Base-by-base conservation (phyloP, 805 yeast species). In the Jamesozyma hellenica region DNA sequence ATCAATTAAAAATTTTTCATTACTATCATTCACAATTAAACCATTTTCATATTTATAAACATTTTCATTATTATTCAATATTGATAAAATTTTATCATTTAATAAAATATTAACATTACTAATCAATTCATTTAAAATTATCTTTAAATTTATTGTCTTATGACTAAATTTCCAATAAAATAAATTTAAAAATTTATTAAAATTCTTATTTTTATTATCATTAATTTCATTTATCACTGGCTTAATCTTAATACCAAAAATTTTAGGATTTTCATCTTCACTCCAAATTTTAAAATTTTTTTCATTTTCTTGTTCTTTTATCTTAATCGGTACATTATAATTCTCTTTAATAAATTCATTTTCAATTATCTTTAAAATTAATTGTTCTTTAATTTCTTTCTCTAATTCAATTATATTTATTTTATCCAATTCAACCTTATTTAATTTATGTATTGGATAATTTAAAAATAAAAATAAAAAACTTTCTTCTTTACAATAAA, bases 281-380 rank as follows among this genome's bases (percentile, higher is more conserved):
- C 56, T 48, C 64, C 63, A 58, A 21, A 60, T 43, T 17, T 46
- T 43, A 28, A 57, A 53, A 12, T 50, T 46, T 12, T 50, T 42
- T 34, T 39, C 37, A n/a, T 37, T 40, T 11, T 42, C 44, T n/a
- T 40, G 39, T 19, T 52, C 44, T 13, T 42, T 36, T 12, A 46
- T 45, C 31, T 46, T 48, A 19, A 59, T 30, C 8, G 63, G 63
- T 2, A 59, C 56, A 1, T 59, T 60, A 38, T 55, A 59, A 32
- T 56, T 46, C 26, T 55, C 59, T 34, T 53, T 54, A 13, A 59
- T 52, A 55, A 56, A 54, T 16, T 51, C 51, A 44, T 58, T 60
- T 17, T 45, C 44, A 8, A 59, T 50, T 5, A 59, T 35, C 18
- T 46, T 44, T 17, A 45, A 55, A 26, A 57, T 38, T 2, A 55